Percentiles rank a stretch among this genome's conserved stretches.
These are phyloP conservation scores for Wickerhamomyces canadensis DNA, from an alignment of 805 yeast species.

Conservation along the genomic window DNA sequence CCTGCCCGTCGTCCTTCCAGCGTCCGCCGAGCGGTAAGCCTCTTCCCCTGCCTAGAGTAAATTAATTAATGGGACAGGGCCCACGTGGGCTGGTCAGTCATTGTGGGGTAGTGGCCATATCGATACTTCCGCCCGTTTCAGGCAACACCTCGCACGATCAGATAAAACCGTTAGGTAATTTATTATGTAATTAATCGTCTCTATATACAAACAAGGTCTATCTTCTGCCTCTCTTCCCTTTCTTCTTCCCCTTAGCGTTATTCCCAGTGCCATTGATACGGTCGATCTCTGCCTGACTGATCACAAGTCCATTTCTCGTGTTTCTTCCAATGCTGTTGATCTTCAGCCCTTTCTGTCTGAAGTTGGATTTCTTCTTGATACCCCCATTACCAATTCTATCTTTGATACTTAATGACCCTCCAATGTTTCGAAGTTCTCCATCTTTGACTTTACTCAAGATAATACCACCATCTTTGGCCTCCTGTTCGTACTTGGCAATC, in stretches of 20 bases:
- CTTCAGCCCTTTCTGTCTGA: constrained; percentile 73
- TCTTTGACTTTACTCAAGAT: constrained; percentile 67
- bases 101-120: too few relatives aligned
- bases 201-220: neutral
- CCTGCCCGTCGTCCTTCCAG: too few relatives aligned
- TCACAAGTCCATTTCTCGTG: constrained; percentile 72
- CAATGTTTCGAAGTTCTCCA: constrained; percentile 60
- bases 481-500: constrained; percentile 55
- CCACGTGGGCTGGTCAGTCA: neutral
- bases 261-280: constrained; percentile 29
- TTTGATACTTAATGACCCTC: constrained; percentile 32
- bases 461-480: constrained; percentile 88
- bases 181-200: too few relatives aligned
- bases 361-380: constrained; percentile 37
- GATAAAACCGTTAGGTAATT: too few relatives aligned
- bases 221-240: constrained; percentile 3
- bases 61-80: too few relatives aligned
- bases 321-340: constrained; percentile 71
- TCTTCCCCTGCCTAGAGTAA: too few relatives aligned
- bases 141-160: too few relatives aligned
- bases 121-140: too few relatives aligned
- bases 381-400: constrained; percentile 42
- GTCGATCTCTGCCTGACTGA: constrained; percentile 63
- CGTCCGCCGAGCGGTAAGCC: too few relatives aligned
- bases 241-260: constrained; percentile 8